Evolutionary conservation across 2,329 filamentous ascomycete genomes (phyloP).

Genomic region (Cyphellophora europaea): DNA sequence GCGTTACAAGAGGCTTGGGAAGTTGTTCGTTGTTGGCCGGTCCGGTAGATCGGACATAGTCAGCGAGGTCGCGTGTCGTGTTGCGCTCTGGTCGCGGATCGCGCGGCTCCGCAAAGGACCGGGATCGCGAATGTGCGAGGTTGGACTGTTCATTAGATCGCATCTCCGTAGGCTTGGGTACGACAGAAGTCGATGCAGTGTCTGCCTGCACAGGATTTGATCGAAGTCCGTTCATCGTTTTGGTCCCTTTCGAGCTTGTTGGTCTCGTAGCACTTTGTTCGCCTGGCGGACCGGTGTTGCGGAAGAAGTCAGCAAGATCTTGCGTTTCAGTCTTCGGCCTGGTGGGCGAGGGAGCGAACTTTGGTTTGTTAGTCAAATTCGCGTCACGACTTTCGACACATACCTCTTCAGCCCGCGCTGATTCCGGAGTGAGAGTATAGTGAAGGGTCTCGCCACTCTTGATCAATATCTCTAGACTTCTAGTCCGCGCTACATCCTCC

Average conservation of each 20-base stretch:
- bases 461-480: conserved; percentile 69
- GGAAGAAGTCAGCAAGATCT: conserved; percentile 29
- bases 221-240: conserved; percentile 16
- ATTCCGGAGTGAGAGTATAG: conserved; percentile 71
- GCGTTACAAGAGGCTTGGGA: conserved; percentile 10
- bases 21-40: conserved; percentile 41
- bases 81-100: conserved; percentile 58
- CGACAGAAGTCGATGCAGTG: neutral
- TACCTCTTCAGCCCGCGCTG: conserved; percentile 68
- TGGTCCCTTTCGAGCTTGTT: conserved; percentile 5
- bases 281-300: conserved; percentile 26
- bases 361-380: conserved; percentile 3
- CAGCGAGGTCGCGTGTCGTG: conserved; percentile 72
- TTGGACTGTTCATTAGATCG: conserved; percentile 3
- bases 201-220: conserved; percentile 10
- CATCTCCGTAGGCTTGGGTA: neutral
- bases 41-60: conserved; percentile 81
- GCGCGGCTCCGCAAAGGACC: conserved; percentile 43
- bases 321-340: conserved; percentile 21
- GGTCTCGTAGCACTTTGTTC: conserved; percentile 8
- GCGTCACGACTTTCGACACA: conserved; percentile 23
- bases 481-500: conserved; percentile 36
- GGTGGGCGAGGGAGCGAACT: conserved; percentile 19
- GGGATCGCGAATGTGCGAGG: conserved; percentile 15
- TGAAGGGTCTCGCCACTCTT: conserved; percentile 74